Evolutionary conservation across 306 rosid species (phyloP).

Genomic region (Morella rubra): DNA sequence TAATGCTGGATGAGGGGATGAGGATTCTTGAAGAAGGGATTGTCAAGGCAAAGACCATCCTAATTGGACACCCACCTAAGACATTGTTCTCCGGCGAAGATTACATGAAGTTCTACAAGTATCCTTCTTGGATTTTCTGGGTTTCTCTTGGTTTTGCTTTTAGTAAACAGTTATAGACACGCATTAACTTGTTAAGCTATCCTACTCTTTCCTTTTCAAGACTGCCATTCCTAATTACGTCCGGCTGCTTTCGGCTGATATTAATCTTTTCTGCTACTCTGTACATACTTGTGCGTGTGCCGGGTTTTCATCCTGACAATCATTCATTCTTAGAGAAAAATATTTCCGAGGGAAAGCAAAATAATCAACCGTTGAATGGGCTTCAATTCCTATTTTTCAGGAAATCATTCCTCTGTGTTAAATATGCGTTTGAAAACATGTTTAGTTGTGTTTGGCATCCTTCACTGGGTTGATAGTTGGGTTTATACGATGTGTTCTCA

Average conservation of each 20-base stretch:
- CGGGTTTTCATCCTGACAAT: neutral
- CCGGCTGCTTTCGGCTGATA: neutral
- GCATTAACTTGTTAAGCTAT: neutral
- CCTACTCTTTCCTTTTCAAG: neutral
- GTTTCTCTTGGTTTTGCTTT: neutral
- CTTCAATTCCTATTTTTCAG: neutral
- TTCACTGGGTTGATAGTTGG: neutral
- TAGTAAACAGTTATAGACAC: neutral
- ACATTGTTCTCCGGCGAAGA: neutral
- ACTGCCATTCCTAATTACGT: neutral
- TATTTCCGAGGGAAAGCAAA: no score
- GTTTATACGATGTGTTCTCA: conserved; percentile 7
- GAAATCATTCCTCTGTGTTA: neutral
- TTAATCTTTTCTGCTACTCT: neutral
- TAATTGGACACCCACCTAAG: neutral
- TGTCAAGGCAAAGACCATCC: neutral
- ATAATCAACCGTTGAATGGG: no score
- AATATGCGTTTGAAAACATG: neutral
- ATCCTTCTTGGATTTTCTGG: neutral
- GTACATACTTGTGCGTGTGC: neutral
- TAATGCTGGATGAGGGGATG: conserved; percentile 10
- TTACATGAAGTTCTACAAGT: conserved; percentile 6
- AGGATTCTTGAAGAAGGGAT: conserved; percentile 12
- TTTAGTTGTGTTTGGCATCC: neutral
- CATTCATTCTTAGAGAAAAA: no score